phyloP scores from a whole-genome alignment of 2,329 filamentous ascomycete species.

The Claviceps sp. region DNA sequence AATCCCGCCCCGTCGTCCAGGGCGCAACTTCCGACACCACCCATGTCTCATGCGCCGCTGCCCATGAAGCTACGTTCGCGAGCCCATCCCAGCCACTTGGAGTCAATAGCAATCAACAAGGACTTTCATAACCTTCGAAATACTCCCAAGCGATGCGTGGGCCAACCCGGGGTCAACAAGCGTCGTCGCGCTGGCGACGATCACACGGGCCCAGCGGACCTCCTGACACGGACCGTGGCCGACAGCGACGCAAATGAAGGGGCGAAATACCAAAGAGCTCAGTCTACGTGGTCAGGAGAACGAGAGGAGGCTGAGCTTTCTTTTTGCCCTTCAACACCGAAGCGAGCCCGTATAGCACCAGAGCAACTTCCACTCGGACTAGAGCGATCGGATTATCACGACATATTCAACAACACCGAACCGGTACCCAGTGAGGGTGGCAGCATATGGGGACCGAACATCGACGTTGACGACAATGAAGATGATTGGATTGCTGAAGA shows the following conservation, averaged over 20 bases:
- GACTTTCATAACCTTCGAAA: constrained; percentile 26
- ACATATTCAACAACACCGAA: constrained; percentile 25
- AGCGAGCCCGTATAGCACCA: constrained; percentile 46
- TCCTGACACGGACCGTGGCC: constrained; percentile 14
- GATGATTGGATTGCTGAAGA: constrained; percentile 48
- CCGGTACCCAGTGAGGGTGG: constrained; percentile 11
- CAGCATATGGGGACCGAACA: constrained; percentile 19
- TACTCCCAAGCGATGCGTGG: constrained; percentile 37
- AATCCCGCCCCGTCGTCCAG: constrained; percentile 19
- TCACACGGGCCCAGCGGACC: constrained; percentile 28
- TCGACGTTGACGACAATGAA: constrained; percentile 31
- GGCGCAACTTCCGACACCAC: constrained; percentile 39
- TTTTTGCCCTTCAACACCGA: constrained; percentile 38
- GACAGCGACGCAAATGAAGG: constrained; percentile 26
- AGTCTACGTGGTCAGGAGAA: not conserved
- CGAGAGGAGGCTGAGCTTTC: not conserved
- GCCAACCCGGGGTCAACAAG: constrained; percentile 38
- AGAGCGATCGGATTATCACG: constrained; percentile 44
- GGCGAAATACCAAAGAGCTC: constrained; percentile 3
- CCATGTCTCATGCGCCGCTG: constrained; percentile 35
- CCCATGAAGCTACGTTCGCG: constrained; percentile 44
- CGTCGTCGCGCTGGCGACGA: constrained; percentile 35
- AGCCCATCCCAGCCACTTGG: constrained; percentile 22
- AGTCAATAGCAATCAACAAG: constrained; percentile 13
- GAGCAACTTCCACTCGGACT: constrained; percentile 47